phyloP scores from a whole-genome alignment of 768 basidiomycete species.

The Boletus rubropictus region DNA sequence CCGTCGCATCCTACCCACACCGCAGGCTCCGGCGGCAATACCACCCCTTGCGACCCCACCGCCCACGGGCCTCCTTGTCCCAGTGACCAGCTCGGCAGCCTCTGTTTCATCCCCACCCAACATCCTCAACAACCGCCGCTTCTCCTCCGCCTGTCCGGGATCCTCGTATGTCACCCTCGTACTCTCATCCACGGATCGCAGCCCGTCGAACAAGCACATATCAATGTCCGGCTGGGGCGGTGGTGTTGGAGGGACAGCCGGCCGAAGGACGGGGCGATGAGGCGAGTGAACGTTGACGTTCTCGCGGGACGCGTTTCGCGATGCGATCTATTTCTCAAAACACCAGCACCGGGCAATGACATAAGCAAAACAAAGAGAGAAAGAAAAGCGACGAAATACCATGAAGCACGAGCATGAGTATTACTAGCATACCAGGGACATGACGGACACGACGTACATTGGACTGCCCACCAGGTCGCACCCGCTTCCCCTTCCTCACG shows the following conservation, averaged over 20 bases:
- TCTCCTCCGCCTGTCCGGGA: constrained; percentile 55
- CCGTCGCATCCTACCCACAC: background rate
- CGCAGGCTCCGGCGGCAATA: too few species aligned
- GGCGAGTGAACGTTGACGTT: constrained; percentile 8
- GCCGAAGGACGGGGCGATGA: constrained; percentile 1
- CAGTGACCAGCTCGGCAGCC: background rate
- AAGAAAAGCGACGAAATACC: background rate
- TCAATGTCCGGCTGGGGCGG: constrained; percentile 21
- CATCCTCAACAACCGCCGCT: constrained; percentile 51
- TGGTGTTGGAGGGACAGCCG: background rate
- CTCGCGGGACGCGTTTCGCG: constrained; percentile 37
- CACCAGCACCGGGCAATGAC: background rate
- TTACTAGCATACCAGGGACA: background rate
- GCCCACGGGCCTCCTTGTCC: too few species aligned
- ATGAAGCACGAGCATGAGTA: background rate
- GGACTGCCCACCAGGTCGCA: constrained; percentile 33
- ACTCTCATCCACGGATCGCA: constrained; percentile 36
- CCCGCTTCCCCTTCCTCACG: constrained; percentile 31
- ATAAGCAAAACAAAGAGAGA: background rate
- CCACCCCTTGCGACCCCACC: background rate
- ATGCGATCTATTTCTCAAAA: constrained; percentile 15
- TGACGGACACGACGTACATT: constrained; percentile 26
- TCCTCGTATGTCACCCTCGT: constrained; percentile 65
- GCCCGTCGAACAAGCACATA: constrained; percentile 25
- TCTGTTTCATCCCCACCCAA: constrained; percentile 29